Percentiles rank a stretch among this genome's conserved stretches.
phyloP scores from a whole-genome alignment of 2,329 filamentous ascomycete genomes.

The Purpureocillium takamizusanense region DNA sequence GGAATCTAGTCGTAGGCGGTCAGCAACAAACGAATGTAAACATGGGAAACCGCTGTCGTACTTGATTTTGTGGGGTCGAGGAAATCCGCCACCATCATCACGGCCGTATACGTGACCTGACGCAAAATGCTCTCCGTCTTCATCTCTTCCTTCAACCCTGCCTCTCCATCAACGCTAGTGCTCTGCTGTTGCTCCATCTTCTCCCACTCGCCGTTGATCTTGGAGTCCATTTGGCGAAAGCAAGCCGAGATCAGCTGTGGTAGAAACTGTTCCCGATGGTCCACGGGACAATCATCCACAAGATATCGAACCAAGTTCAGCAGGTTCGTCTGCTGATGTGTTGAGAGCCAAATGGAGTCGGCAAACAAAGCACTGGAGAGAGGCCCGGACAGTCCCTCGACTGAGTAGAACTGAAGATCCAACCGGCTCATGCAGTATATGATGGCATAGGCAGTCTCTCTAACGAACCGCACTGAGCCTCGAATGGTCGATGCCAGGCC shows the following conservation, averaged over 20 bases:
- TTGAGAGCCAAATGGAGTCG: slow-evolving; percentile 73
- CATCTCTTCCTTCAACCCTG: slow-evolving; percentile 87
- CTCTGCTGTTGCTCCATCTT: slow-evolving; percentile 57
- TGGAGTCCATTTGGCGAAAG: slow-evolving; percentile 78
- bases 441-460: slow-evolving; percentile 90
- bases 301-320: slow-evolving; percentile 81
- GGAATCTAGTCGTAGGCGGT: slow-evolving; percentile 16
- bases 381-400: slow-evolving; percentile 71
- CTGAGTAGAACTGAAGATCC: slow-evolving; percentile 84
- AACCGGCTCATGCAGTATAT: slow-evolving; percentile 88
- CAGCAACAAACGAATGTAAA: too few relatives aligned
- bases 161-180: slow-evolving; percentile 60
- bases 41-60: too few relatives aligned
- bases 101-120: slow-evolving; percentile 84
- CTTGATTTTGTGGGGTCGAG: slow-evolving; percentile 65
- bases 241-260: slow-evolving; percentile 74
- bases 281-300: slow-evolving; percentile 83
- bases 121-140: slow-evolving; percentile 92
- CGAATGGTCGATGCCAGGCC: slow-evolving; percentile 90
- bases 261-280: slow-evolving; percentile 69
- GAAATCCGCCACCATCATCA: slow-evolving; percentile 84
- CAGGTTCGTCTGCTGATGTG: slow-evolving; percentile 90
- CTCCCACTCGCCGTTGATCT: slow-evolving; percentile 83
- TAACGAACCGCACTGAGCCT: slow-evolving; percentile 77
- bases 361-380: slow-evolving; percentile 77